phyloP scores from a whole-genome alignment of 306 rosid species.

The Nissolia schottii region DNA sequence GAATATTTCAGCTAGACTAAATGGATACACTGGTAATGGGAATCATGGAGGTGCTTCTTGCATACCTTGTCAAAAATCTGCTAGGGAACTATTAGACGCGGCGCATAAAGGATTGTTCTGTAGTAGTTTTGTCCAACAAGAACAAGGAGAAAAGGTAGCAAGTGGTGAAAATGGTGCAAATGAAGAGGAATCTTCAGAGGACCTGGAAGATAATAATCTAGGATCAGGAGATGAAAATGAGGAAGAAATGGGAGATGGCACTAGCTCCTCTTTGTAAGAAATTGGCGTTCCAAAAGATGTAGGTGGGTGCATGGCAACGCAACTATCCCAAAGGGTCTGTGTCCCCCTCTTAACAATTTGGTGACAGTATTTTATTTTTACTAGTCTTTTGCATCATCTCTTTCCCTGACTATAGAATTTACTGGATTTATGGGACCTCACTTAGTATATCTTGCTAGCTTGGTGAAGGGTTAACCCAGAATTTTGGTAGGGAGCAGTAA shows the following conservation, averaged over 20 bases:
- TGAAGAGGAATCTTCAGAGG: slow-evolving; percentile 35
- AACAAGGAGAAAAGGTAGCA: slow-evolving; percentile 30
- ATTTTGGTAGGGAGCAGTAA: slow-evolving; percentile 37
- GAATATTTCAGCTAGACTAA: slow-evolving; percentile 12
- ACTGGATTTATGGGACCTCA: not conserved
- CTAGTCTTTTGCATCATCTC: not conserved
- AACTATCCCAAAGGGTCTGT: slow-evolving; percentile 7
- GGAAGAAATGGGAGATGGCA: slow-evolving; percentile 33
- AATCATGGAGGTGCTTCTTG: slow-evolving; percentile 24
- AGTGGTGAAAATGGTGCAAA: slow-evolving; percentile 35
- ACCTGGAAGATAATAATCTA: slow-evolving; percentile 27
- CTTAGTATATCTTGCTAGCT: slow-evolving; percentile 19
- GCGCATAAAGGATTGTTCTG: slow-evolving; percentile 17
- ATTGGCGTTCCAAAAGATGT: slow-evolving; percentile 7
- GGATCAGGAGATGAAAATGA: slow-evolving; percentile 41
- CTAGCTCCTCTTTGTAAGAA: slow-evolving; percentile 37
- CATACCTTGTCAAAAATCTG: slow-evolving; percentile 1
- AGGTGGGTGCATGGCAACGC: slow-evolving; percentile 1
- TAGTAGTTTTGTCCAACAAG: slow-evolving; percentile 21
- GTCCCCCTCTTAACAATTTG: slow-evolving; percentile 20
- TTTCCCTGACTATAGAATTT: not conserved
- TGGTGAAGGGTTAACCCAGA: slow-evolving; percentile 19
- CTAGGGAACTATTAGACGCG: slow-evolving; percentile 7
- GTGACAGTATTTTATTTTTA: not conserved
- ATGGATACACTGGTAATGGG: slow-evolving; percentile 2